phyloP scores from a whole-genome alignment of 306 rosid species.

The Crataegus laevigata region DNA sequence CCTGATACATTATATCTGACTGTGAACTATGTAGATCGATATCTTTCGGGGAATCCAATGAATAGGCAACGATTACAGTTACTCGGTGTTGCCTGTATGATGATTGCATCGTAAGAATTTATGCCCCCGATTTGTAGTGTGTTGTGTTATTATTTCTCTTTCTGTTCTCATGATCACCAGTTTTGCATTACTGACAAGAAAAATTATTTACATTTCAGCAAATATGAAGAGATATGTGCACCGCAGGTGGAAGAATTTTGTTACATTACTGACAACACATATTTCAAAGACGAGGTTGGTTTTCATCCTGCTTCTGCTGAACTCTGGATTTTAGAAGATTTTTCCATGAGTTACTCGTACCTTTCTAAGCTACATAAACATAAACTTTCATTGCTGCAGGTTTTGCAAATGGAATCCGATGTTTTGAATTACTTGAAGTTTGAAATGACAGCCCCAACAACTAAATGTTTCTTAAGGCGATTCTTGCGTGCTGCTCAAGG shows the following conservation, averaged over 20 bases:
- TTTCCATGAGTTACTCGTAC: not conserved
- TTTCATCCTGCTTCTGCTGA: not conserved
- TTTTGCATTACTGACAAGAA: not conserved
- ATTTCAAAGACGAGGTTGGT: slow-evolving; percentile 85
- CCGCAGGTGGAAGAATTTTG: slow-evolving; percentile 98
- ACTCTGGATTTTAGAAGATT: not conserved
- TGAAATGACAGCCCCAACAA: slow-evolving; percentile 96
- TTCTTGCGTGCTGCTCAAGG: slow-evolving; percentile 92
- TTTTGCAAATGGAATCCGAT: slow-evolving; percentile 85
- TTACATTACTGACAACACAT: slow-evolving; percentile 90
- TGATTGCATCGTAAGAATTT: slow-evolving; percentile 93
- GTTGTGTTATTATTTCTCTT: not conserved
- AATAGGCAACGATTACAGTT: slow-evolving; percentile 75
- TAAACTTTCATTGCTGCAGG: slow-evolving; percentile 36
- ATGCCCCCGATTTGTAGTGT: not conserved
- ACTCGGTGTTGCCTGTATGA: slow-evolving; percentile 97
- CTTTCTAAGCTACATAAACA: not conserved
- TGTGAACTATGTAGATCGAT: slow-evolving; percentile 83
- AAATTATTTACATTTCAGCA: slow-evolving; percentile 36
- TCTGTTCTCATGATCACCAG: not conserved
- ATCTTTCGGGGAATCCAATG: slow-evolving; percentile 86
- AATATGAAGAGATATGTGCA: slow-evolving; percentile 97
- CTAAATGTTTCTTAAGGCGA: slow-evolving; percentile 82
- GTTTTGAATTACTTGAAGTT: slow-evolving; percentile 86
- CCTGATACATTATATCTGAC: slow-evolving; percentile 95